Base-by-base conservation (phyloP, 1,284 basidiomycete species). In the Moesziomyces aphidis region DNA sequence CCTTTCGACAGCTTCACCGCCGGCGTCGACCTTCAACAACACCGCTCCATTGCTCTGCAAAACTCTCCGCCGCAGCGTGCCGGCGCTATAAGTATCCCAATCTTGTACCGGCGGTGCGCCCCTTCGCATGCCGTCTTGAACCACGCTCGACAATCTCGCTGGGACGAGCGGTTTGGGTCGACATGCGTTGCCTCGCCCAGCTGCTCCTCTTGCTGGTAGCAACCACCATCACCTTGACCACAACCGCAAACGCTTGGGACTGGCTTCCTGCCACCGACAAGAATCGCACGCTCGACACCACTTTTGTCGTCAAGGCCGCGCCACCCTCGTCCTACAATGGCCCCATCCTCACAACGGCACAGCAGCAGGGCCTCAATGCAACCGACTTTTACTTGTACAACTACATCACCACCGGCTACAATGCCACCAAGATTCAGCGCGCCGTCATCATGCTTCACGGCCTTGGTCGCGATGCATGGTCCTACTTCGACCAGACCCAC, bases 401-500 rank as follows among this genome's bases (percentile, higher is more conserved):
- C 64, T 75, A 75, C 58, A 67, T 75, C 57, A 66, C 55, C 19
- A 70, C 60, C 0, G 59, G 58, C 42, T 71, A 71, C 46, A 63
- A 72, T 36, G 55, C 70, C 9, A 49, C 52, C 19, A 65, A 75
- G 44, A 60, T 67, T 7, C 64, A 73, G 31, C 42, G 77, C 23
- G 71, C 69, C 7, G 70, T 78, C 23, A 66, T 78, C 42, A 66
- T 63, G 71, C 66, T 78, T 1, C 77, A 76, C 46, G 76, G 76
- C 13, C 63, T 73, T 6, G 72, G 72, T 13, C 70, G 76, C 22
- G 77, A 79, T 61, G 77, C 77, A 0, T 78, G 76, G 74, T 39
- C 53, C 3, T 79, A 79, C 50, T 77, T 67, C 24, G 75, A 79
- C 48, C 31, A 65, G 22, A 76, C 72, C 11, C 59, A 63, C 26